Evolutionary conservation across 345 rosid genomes (phyloP).

Genomic region (Acer yangbiense): DNA sequence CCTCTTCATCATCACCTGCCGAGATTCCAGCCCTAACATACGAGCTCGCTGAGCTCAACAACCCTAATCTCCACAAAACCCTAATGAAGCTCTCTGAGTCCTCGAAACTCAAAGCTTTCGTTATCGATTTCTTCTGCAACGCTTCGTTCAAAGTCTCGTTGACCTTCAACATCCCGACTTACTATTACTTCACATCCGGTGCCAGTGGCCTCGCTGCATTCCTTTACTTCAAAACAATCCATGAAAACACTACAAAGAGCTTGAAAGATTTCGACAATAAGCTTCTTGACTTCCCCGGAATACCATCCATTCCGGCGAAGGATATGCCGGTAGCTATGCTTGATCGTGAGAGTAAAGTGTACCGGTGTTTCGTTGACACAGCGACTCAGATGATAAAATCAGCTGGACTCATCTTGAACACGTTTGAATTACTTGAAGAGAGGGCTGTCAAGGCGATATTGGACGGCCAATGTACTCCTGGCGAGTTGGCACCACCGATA

Average conservation of each 20-base stretch:
- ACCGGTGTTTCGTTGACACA: too few relatives aligned
- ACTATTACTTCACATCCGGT: constrained; percentile 47
- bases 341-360: too few relatives aligned
- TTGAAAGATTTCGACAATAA: constrained; percentile 35
- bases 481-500: constrained; percentile 28
- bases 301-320: constrained; percentile 14
- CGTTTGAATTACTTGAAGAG: constrained; percentile 54
- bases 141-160: constrained; percentile 17
- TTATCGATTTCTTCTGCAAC: constrained; percentile 54
- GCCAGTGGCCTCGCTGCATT: constrained; percentile 38
- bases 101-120: not conserved
- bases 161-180: constrained; percentile 42
- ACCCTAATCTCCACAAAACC: constrained; percentile 41
- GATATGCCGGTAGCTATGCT: constrained; percentile 12
- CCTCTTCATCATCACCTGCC: too few relatives aligned
- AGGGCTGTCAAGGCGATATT: constrained; percentile 35
- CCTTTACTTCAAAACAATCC: constrained; percentile 37
- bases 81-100: constrained; percentile 28
- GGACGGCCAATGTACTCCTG: constrained; percentile 43
- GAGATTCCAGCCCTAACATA: not conserved
- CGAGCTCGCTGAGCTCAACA: constrained; percentile 25
- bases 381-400: too few relatives aligned
- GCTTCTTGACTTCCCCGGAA: constrained; percentile 42
- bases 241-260: constrained; percentile 32
- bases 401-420: constrained; percentile 29